Evolutionary conservation across 495 filamentous ascomycete genomes (phyloP), one percentile per base, ranked within the genome.

Genomic region (Chaetomium fimeti): DNA sequence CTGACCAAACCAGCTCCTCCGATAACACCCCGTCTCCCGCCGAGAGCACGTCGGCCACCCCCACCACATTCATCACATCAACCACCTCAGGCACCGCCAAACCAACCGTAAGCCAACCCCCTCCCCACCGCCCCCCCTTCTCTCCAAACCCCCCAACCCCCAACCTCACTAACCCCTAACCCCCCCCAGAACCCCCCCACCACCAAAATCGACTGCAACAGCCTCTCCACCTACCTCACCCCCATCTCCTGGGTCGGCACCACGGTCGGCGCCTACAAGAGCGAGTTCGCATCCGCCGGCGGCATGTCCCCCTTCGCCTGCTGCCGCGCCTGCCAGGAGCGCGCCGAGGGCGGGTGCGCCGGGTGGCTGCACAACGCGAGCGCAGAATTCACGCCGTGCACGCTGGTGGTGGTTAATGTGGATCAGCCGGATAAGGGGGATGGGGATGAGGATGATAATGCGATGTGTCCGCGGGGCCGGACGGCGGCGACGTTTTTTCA

Each of bases 321-420:
- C 69, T 74, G 72, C 64, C 48, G 29, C 2, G 8, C 15, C 0
- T 73, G 72, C 60, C 58, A 49, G 29, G 24, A 15, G 9, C 42
- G 28, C 24, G 18, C 22, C 7, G 18, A 38, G 36, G 55, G 55
- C 3, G 62, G 66, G 32, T 75, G 72, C 57, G 68, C 65, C 8
- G 71, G 66, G 45, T 75, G 72, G 72, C 6, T 72, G 22, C 71
- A 59, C 60, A 47, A 68, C 24, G 47, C 22, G 6, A 16, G 3
- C 0, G 61, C 52, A 8, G 1, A 24, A 0, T 73, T 59, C 49
- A 75, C 71, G 29, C 71, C 72, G 0, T 75, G 72, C 58, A 60
- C 66, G 27, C 62, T 61, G 53, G 48, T 52, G 1, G 48, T 52
- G 22, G n/a, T 52, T 24, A 9, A 9, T 24, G 2, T 1, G 16